Conservation (phyloP, 331 rosid genomes). For the Acacia pycnantha region DNA sequence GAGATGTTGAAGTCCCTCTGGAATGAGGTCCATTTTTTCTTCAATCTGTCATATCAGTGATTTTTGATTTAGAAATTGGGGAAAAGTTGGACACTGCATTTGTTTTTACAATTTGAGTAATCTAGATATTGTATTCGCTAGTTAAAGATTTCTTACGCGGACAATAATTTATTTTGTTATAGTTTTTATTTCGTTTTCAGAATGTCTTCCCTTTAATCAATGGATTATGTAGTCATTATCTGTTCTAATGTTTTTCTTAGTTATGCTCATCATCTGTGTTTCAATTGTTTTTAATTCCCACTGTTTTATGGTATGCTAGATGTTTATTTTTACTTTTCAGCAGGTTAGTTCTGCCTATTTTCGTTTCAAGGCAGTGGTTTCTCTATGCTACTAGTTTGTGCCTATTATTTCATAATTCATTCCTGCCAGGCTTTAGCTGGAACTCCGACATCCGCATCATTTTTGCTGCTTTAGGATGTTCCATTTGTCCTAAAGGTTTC, state of each 20-base stretch:
- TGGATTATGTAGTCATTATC: background rate
- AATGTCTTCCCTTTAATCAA: background rate
- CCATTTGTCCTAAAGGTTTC: background rate
- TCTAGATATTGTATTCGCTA: constrained; percentile 33
- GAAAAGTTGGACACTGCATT: background rate
- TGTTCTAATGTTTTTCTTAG: background rate
- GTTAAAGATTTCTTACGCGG: constrained; percentile 11
- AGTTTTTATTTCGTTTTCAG: constrained; percentile 3
- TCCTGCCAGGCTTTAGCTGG: background rate
- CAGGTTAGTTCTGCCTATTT: background rate
- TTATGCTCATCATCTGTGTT: background rate
- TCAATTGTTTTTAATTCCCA: background rate
- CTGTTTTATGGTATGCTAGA: background rate
- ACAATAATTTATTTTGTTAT: constrained; percentile 14
- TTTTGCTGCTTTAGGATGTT: background rate
- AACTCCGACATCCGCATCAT: background rate
- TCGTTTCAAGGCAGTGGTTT: background rate
- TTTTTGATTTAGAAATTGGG: constrained; percentile 16
- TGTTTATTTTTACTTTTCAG: background rate
- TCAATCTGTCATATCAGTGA: background rate
- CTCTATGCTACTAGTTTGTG: background rate
- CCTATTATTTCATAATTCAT: background rate
- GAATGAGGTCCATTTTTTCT: constrained; percentile 36
- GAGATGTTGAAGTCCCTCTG: constrained; percentile 69
- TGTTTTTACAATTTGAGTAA: constrained; percentile 25